phyloP scores from a whole-genome alignment of 225 moss, liverwort and hornwort genomes.

The Marchantia paleacea region DNA sequence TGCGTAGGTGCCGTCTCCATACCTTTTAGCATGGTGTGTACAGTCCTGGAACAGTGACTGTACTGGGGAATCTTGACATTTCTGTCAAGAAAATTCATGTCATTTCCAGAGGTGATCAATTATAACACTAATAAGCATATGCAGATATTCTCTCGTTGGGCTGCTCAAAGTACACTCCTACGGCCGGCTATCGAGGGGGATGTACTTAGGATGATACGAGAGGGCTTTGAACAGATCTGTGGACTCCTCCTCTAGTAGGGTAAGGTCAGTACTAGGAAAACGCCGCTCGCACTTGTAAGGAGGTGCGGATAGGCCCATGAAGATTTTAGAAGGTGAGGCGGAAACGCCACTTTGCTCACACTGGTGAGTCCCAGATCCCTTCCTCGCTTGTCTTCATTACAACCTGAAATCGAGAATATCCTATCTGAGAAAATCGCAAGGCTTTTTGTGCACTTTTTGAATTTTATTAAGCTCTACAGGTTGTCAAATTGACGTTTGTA shows the following conservation, averaged over 20 bases:
- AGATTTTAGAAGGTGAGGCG: slow-evolving; percentile 6
- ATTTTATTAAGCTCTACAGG: background rate
- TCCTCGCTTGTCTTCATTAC: background rate
- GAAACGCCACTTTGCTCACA: slow-evolving; percentile 5
- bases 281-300: slow-evolving; percentile 3
- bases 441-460: background rate
- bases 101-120: background rate
- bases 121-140: background rate
- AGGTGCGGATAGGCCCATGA: slow-evolving; percentile 7
- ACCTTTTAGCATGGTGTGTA: background rate
- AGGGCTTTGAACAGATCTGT: background rate
- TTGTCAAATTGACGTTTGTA: background rate
- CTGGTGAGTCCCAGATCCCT: slow-evolving; percentile 7
- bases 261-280: background rate
- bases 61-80: background rate
- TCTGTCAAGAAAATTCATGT: background rate
- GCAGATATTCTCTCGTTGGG: background rate
- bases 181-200: background rate
- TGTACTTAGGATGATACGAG: background rate
- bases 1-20: background rate
- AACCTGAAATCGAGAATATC: background rate
- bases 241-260: slow-evolving; percentile 4
- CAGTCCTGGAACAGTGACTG: background rate
- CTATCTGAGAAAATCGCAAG: background rate
- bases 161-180: background rate